Base-by-base conservation (phyloP, 257 asterid genomes). In the Capsicum chinense region DNA sequence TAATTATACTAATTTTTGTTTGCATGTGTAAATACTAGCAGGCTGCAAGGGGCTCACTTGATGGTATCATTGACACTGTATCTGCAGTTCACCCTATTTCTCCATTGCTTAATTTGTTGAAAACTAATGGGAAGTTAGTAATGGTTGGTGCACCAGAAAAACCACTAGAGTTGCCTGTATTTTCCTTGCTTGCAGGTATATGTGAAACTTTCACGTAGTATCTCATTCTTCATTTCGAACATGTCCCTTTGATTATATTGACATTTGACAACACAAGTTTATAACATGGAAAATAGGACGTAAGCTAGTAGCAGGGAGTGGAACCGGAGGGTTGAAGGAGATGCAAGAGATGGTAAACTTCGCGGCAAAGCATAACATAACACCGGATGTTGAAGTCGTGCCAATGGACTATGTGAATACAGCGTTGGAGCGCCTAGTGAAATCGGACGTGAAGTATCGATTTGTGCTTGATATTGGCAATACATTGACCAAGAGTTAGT, bases 61-160 rank as follows among this genome's bases (percentile, higher is more conserved):
- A 89, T 19, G 92, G 92, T 1, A 89, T 89, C 73, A 84, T 89
- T 11, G 92, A 89, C 44, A 89, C 90, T 0, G 92, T 87, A 37
- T 89, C 89, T 2, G 88, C 85, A 10, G 54, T 21, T 60, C 92
- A 89, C 48, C 84, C 90, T 63, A 33, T 89, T 50, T 4, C 50
- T 15, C 88, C 89, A 2, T 80, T 89, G 83, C 33, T 89, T 3
- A 64, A 50, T 69, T 58, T 89, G 67, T 62, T 89, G 83, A 89
- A 87, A 79, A 81, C 87, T 58, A 83, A 87, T 19, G 88, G 88
- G 16, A 88, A 83, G 85, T 85, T 89, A 37, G 68, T 89, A 37
- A 47, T 87, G 87, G 85, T 89, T 60, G 92, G 92, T 54, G 82
- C 59, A 1, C 85, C 87, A 0, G 79, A 81, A 15, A 83, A 81